Conservation (phyloP, 768 basidiomycete genomes). For the Stropharia rugosoannulata region DNA sequence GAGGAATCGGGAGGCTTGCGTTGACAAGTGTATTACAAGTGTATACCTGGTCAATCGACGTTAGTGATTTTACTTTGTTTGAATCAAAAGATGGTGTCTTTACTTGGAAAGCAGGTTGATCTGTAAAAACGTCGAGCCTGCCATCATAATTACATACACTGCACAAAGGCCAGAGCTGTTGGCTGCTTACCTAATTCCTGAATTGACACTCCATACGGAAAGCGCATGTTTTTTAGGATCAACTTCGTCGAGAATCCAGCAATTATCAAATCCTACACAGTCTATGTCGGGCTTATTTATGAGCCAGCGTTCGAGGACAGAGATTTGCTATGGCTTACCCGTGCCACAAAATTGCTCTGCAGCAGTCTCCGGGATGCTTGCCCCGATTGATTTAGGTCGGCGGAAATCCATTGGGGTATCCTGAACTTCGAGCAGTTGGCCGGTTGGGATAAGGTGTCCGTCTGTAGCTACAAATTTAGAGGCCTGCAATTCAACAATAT, state of each 20-base stretch:
- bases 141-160: not conserved
- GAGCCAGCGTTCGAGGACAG: not conserved
- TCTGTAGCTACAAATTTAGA: slow-evolving; percentile 40
- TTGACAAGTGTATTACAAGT: slow-evolving; percentile 41
- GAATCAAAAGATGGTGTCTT: not conserved
- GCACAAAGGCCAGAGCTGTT: not conserved
- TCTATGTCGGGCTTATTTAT: slow-evolving; percentile 18
- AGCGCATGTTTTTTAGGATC: slow-evolving; percentile 27
- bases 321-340: slow-evolving; percentile 19
- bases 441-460: slow-evolving; percentile 39
- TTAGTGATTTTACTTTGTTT: not conserved
- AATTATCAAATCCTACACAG: slow-evolving; percentile 47
- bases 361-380: slow-evolving; percentile 34
- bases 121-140: slow-evolving; percentile 42
- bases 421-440: slow-evolving; percentile 30
- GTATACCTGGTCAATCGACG: slow-evolving; percentile 30
- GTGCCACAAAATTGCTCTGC: slow-evolving; percentile 36
- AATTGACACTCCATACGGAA: slow-evolving; percentile 43
- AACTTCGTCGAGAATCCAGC: slow-evolving; percentile 41
- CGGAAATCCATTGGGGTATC: slow-evolving; percentile 44
- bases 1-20: slow-evolving; percentile 32
- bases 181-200: slow-evolving; percentile 39
- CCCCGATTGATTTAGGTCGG: slow-evolving; percentile 37
- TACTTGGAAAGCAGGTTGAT: slow-evolving; percentile 46
- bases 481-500: slow-evolving; percentile 34